Evolutionary conservation across 1,284 basidiomycete species (phyloP).

Genomic region (Rhodotorula sp.): DNA sequence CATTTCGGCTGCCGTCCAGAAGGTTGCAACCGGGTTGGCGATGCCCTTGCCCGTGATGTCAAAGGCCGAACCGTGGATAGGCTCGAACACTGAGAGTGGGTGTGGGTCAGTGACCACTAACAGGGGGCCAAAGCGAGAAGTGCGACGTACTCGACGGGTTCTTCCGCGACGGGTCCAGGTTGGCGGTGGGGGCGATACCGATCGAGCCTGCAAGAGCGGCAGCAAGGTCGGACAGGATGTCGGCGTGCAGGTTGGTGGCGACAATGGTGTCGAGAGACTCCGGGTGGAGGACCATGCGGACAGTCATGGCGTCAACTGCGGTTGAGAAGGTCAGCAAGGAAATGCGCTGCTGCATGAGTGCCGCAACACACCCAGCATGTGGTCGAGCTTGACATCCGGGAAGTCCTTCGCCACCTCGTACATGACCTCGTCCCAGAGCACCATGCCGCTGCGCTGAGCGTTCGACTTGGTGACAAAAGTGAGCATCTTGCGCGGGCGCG

Average conservation of each 20-base stretch:
- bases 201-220: slow-evolving; percentile 62
- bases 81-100: slow-evolving; percentile 41
- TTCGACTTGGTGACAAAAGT: slow-evolving; percentile 58
- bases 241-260: slow-evolving; percentile 60
- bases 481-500: slow-evolving; percentile 57
- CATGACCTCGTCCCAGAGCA: slow-evolving; percentile 53
- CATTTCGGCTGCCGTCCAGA: slow-evolving; percentile 64
- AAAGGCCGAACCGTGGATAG: slow-evolving; percentile 40
- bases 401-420: slow-evolving; percentile 58
- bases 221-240: slow-evolving; percentile 61
- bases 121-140: slow-evolving; percentile 10
- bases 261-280: slow-evolving; percentile 61
- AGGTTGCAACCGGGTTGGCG: slow-evolving; percentile 55
- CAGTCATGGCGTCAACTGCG: slow-evolving; percentile 56
- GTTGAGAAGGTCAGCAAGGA: background rate
- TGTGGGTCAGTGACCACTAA: background rate
- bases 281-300: slow-evolving; percentile 59
- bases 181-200: slow-evolving; percentile 59
- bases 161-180: slow-evolving; percentile 56
- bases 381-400: slow-evolving; percentile 59
- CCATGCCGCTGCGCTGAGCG: slow-evolving; percentile 49
- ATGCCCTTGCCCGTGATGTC: slow-evolving; percentile 40
- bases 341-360: background rate
- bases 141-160: slow-evolving; percentile 56
- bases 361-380: slow-evolving; percentile 52